Percentiles rank a stretch among this genome's conserved stretches.
Conservation (phyloP, 1,284 basidiomycete genomes). For the Trametes polyzona region DNA sequence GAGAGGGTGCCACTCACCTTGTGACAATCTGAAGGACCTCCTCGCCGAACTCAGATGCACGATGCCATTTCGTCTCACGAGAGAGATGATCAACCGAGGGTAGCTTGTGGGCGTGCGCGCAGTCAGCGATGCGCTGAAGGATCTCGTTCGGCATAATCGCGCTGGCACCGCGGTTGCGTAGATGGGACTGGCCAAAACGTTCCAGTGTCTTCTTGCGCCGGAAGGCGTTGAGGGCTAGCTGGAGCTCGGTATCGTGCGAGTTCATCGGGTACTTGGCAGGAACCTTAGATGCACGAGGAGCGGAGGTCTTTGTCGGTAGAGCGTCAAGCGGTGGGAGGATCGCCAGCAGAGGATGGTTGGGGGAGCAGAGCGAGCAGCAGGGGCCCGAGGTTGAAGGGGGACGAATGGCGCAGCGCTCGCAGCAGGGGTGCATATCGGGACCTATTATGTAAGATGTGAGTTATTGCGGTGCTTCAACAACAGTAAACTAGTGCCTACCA, state of each 20-base stretch:
- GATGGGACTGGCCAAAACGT: neutral
- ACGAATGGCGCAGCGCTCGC: neutral
- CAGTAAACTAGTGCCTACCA: neutral
- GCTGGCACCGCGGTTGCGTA: neutral
- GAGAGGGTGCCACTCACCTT: neutral
- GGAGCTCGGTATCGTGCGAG: neutral
- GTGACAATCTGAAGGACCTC: neutral
- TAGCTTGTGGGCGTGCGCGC: slow-evolving; percentile 9
- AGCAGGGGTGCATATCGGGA: neutral
- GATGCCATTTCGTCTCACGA: slow-evolving; percentile 11
- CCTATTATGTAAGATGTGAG: slow-evolving; percentile 2
- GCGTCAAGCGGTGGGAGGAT: neutral
- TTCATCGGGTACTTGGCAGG: neutral
- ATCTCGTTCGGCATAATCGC: slow-evolving; percentile 2
- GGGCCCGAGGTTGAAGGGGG: slow-evolving; percentile 8
- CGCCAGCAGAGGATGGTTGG: neutral
- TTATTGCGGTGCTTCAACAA: neutral
- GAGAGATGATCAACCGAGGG: neutral
- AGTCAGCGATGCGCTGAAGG: slow-evolving; percentile 8
- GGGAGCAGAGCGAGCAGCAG: slow-evolving; percentile 12
- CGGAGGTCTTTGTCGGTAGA: neutral
- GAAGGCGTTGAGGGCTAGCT: neutral
- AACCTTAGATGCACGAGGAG: slow-evolving; percentile 1
- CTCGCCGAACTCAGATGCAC: neutral
- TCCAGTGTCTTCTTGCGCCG: neutral